Percentiles rank a stretch among this genome's conserved stretches.
These are phyloP conservation scores for Phytophthora tentaculata DNA, from an alignment of 352 stramenopile genomes.

Conservation along the genomic window DNA sequence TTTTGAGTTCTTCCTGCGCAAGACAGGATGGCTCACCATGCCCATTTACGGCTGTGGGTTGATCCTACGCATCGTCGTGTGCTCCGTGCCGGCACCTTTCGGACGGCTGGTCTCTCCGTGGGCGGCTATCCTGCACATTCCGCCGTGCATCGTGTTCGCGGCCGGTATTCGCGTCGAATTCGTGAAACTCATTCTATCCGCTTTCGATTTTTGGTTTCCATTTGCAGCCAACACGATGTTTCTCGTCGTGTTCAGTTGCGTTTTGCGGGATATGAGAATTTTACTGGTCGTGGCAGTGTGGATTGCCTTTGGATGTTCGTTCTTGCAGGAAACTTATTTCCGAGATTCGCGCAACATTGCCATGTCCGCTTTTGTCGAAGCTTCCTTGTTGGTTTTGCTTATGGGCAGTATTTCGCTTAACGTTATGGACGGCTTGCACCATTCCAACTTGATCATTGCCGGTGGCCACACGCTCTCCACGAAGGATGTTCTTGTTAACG, in stretches of 20 bases:
- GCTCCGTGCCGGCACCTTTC: slow-evolving; percentile 15
- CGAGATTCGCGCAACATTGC: slow-evolving; percentile 35
- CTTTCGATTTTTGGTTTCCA: slow-evolving; percentile 38
- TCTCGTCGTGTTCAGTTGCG: slow-evolving; percentile 24
- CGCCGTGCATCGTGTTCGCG: slow-evolving; percentile 29
- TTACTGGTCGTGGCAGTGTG: slow-evolving; percentile 19
- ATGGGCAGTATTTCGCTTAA: slow-evolving; percentile 35
- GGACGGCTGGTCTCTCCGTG: slow-evolving; percentile 13
- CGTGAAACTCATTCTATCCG: slow-evolving; percentile 34
- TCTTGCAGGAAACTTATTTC: slow-evolving; percentile 39
- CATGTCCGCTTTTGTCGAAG: slow-evolving; percentile 21
- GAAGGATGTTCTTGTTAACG: slow-evolving; percentile 37
- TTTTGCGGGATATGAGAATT: slow-evolving; percentile 17
- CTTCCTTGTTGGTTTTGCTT: slow-evolving; percentile 25
- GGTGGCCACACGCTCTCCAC: slow-evolving; percentile 28
- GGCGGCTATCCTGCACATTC: slow-evolving; percentile 28
- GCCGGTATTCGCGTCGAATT: slow-evolving; percentile 29
- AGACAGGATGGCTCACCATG: slow-evolving; percentile 31
- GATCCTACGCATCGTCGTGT: slow-evolving; percentile 21
- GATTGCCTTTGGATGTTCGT: slow-evolving; percentile 27
- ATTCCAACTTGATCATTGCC: slow-evolving; percentile 29
- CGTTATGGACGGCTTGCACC: slow-evolving; percentile 27
- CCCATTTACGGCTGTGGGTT: slow-evolving; percentile 35
- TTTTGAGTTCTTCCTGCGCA: slow-evolving; percentile 25
- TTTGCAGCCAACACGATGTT: slow-evolving; percentile 36